Base-by-base conservation (phyloP, 1,284 basidiomycete genomes). In the Cryptococcus jaspeensis region DNA sequence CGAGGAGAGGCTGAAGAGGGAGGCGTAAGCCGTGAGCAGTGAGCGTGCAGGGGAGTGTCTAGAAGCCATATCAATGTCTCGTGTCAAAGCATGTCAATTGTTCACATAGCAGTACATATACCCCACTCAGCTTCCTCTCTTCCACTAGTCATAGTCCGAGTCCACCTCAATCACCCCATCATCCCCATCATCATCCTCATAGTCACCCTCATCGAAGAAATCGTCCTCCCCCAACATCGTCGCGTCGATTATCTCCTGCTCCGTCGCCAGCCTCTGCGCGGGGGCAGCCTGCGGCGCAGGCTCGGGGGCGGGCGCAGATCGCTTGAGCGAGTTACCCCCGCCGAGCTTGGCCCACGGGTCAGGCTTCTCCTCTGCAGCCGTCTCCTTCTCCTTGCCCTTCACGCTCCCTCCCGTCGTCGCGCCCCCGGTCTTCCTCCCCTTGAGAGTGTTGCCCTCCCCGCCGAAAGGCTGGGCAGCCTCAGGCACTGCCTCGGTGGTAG, bases 1-100 rank as follows among this genome's bases (percentile, higher is more conserved):
- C 76, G 74, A 85, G 67, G 82, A 85, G 59, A 69, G 79, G 57
- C 55, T 73, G 32, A 50, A 5, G 18, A 45, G 50, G n/a, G 20
- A 52, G 43, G 28, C 28, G 9, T 32, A 9, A 32, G 28, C 28
- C 28, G 28, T 32, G 28, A 32, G 28, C 28, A 32, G 28, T 32
- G 9, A 9, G 4, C 28, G 9, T 32, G 9, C 28, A 32, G 9
- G 28, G 5, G 9, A 32, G 28, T 9, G 28, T 32, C 28, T 9
- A 32, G n/a, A n/a, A n/a, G n/a, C n/a, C n/a, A n/a, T n/a, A n/a
- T n/a, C n/a, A n/a, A n/a, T n/a, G n/a, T n/a, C n/a, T n/a, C n/a
- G 28, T 32, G 28, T 32, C 28, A 32, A 32, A 32, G 28, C 4
- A 32, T 32, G 28, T 5, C 28, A 32, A 5, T 32, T 32, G 28